These are phyloP conservation scores for Entomortierella lignicola DNA, from an alignment of 192 early-diverging fungal genomes.

Conservation along the genomic window DNA sequence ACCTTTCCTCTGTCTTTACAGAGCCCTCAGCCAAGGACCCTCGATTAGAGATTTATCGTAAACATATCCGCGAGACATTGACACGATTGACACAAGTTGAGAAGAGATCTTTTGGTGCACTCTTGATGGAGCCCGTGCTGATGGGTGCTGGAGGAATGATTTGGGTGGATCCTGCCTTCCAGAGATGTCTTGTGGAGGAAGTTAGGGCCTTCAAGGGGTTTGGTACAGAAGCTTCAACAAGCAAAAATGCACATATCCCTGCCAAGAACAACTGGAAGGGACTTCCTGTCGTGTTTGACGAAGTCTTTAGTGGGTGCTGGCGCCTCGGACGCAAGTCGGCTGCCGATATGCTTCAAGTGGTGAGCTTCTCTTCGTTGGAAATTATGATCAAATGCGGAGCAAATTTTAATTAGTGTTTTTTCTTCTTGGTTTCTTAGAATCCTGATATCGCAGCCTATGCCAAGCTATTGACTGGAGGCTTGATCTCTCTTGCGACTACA, in stretches of 20 bases:
- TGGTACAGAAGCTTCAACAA: constrained; percentile 22
- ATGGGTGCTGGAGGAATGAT: constrained; percentile 91
- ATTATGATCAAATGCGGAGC: background rate
- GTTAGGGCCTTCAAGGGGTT: constrained; percentile 55
- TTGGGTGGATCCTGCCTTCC: constrained; percentile 83
- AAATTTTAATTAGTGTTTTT: constrained; percentile 2
- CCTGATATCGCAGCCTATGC: constrained; percentile 85
- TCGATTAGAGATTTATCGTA: constrained; percentile 54
- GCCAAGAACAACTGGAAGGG: constrained; percentile 57
- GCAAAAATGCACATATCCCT: constrained; percentile 1
- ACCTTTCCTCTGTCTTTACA: constrained; percentile 31
- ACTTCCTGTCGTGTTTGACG: constrained; percentile 83
- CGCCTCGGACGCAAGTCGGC: constrained; percentile 71
- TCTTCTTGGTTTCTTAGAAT: constrained; percentile 44
- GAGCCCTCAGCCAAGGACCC: constrained; percentile 24
- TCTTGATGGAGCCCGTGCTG: constrained; percentile 82
- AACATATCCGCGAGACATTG: constrained; percentile 55
- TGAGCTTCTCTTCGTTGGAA: no score
- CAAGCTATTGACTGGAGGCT: constrained; percentile 81
- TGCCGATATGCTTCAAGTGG: constrained; percentile 68
- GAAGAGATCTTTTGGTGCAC: constrained; percentile 61
- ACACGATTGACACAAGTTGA: constrained; percentile 49
- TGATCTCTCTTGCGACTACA: constrained; percentile 77
- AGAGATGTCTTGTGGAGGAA: constrained; percentile 68
- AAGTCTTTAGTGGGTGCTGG: constrained; percentile 83